These are phyloP conservation scores for Syncephalastrum sp. DNA, from an alignment of 371 early-diverging fungal species.

Conservation along the genomic window DNA sequence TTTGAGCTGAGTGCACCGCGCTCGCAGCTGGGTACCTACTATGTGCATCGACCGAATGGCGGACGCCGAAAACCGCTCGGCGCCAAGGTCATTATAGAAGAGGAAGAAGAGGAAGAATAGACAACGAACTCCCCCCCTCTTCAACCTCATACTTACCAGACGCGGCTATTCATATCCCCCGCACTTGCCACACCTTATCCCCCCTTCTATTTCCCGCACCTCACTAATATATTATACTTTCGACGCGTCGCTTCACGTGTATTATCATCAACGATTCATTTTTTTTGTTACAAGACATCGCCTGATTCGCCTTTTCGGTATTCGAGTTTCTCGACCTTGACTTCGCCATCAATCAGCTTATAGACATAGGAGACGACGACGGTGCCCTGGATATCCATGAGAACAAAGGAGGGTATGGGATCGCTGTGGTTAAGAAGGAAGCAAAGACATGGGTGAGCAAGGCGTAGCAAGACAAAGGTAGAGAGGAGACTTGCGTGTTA, in stretches of 20 bases:
- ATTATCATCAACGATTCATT: neutral
- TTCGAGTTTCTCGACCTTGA: conserved; percentile 91
- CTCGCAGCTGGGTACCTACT: conserved; percentile 14
- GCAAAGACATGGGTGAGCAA: neutral
- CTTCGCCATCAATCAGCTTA: conserved; percentile 85
- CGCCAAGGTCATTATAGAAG: conserved; percentile 19
- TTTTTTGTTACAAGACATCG: conserved; percentile 24
- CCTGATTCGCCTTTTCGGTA: conserved; percentile 63
- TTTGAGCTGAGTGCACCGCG: conserved; percentile 17
- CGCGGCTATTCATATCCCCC: no score
- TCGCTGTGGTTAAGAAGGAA: conserved; percentile 34
- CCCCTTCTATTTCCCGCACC: no score
- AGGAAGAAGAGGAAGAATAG: conserved; percentile 17
- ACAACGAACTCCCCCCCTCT: no score
- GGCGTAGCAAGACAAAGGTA: neutral
- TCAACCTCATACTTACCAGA: no score
- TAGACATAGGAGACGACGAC: conserved; percentile 87
- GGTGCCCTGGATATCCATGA: conserved; percentile 89
- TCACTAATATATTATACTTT: no score
- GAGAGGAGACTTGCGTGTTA: conserved; percentile 30
- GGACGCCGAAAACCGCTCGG: conserved; percentile 19
- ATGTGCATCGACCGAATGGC: conserved; percentile 2
- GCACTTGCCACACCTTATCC: no score
- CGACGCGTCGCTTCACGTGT: neutral
- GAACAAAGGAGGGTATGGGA: conserved; percentile 85